Conservation (phyloP, 768 basidiomycete species). For the Kondoa malvinella region DNA sequence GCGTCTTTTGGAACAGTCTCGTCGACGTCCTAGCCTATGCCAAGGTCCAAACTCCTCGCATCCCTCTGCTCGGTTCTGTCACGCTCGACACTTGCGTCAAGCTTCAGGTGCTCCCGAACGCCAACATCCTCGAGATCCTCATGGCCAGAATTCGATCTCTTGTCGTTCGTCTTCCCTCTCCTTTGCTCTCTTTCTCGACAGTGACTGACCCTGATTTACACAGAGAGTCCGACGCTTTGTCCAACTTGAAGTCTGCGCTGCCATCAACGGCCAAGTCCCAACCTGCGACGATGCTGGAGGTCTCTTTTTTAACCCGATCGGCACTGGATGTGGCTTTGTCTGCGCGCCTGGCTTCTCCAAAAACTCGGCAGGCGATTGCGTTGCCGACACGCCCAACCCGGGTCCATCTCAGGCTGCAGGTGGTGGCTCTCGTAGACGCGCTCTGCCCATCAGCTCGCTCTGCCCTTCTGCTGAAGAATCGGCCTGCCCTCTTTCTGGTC, state of each 20-base stretch:
- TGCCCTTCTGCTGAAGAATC: background rate
- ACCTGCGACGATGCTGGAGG: background rate
- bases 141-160: no score
- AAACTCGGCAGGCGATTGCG: background rate
- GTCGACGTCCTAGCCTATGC: background rate
- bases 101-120: no score
- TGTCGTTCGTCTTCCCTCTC: no score
- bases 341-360: background rate
- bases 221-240: no score
- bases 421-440: background rate
- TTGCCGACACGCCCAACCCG: background rate
- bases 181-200: no score
- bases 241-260: background rate
- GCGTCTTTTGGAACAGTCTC: background rate
- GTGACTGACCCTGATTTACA: no score
- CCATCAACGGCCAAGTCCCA: background rate
- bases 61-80: no score
- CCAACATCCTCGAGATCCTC: no score
- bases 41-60: background rate
- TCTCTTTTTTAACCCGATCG: background rate
- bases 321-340: background rate
- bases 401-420: background rate
- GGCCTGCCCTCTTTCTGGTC: background rate
- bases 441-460: background rate
- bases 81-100: no score